Conservation (phyloP, 192 early-diverging fungal species). For the Entomortierella chlamydospora region DNA sequence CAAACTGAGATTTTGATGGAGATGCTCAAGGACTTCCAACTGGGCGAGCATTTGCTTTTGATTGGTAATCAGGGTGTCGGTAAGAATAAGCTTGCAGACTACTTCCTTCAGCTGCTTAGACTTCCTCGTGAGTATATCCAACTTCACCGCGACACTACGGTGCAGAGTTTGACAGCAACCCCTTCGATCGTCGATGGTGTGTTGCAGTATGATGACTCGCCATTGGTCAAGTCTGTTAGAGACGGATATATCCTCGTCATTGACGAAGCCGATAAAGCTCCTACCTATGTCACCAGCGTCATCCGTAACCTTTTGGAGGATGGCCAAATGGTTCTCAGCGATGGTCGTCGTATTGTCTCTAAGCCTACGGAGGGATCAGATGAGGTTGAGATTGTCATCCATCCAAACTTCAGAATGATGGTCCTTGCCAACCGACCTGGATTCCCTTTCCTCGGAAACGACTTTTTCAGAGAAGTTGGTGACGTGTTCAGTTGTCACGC, state of each 20-base stretch:
- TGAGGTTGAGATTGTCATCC: conserved; percentile 65
- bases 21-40: conserved; percentile 81
- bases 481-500: conserved; percentile 81
- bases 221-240: conserved; percentile 66
- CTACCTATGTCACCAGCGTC: conserved; percentile 80
- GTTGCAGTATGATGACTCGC: conserved; percentile 77
- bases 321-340: conserved; percentile 82
- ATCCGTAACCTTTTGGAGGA: conserved; percentile 80
- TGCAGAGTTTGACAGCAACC: conserved; percentile 80
- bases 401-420: conserved; percentile 82
- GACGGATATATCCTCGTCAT: conserved; percentile 76
- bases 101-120: conserved; percentile 76
- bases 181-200: conserved; percentile 79
- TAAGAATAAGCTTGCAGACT: conserved; percentile 73
- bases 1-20: conserved; percentile 79
- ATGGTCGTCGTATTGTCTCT: conserved; percentile 78
- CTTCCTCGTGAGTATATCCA: conserved; percentile 85
- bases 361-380: conserved; percentile 56
- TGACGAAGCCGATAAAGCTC: conserved; percentile 88
- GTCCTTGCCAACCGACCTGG: conserved; percentile 87
- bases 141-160: conserved; percentile 83
- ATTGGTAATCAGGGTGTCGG: conserved; percentile 88
- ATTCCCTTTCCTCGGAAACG: conserved; percentile 81
- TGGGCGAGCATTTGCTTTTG: conserved; percentile 84
- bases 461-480: conserved; percentile 85